Base-by-base conservation (phyloP, 2,329 filamentous ascomycete genomes). In the Chaetothyriales sp. region DNA sequence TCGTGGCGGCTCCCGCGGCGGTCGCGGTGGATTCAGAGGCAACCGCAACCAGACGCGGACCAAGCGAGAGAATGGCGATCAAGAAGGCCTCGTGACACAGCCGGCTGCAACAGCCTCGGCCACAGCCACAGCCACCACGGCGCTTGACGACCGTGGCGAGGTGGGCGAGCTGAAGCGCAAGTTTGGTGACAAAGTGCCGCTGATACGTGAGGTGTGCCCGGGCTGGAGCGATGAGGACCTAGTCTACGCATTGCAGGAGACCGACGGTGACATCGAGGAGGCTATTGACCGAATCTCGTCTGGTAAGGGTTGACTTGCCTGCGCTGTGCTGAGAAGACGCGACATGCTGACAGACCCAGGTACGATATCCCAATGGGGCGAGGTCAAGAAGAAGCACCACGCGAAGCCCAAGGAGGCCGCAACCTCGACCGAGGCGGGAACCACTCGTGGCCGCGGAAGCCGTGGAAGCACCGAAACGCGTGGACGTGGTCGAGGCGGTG, bases 161-260 rank as follows among this genome's bases (percentile, higher is more conserved):
- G 78, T 96, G 59, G 86, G 84, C 65, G 81, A 93, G 70, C 80
- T 96, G 66, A 93, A 93, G 78, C 88, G 86, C 75, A 81, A 86
- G 68, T 92, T 94, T 66, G 78, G 84, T 63, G 73, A 74, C 63
- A 86, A 90, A 72, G 78, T 95, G 61, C 75, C 75, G 55, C 80
- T 83, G 63, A 81, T 98, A 66, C 88, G 86, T 72, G 89, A 95
- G 68, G 82, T 96, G 73, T 95, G 95, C 73, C 81, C 86, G 53
- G 84, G 88, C 69, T 96, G 90, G 92, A 90, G 88, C 61, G 86
- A 95, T 64, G 86, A 89, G 68, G 90, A 96, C 68, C 80, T 96
- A 57, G 80, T 96, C 57, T 92, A 92, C 67, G 89, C 89, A 55
- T 76, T 98, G 53, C 81, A 94, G 68, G 92, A 98, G 73, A 70